These are phyloP conservation scores for Candida sphagnicola DNA, from an alignment of 805 yeast genomes.

Conservation along the genomic window DNA sequence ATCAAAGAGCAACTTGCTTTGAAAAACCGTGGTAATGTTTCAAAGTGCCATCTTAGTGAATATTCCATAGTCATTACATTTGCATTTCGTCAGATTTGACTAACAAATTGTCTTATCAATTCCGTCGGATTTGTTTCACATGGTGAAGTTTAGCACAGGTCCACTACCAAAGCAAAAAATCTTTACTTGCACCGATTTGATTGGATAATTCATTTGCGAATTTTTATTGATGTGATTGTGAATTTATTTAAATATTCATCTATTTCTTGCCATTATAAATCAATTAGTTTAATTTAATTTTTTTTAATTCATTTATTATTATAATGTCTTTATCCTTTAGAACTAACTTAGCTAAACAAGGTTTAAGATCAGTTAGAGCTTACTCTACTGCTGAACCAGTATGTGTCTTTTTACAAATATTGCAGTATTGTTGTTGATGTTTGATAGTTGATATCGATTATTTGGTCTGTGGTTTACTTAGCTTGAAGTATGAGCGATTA, in stretches of 20 bases:
- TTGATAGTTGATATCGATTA: too few species aligned
- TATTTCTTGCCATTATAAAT: background rate
- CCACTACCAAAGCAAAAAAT: background rate
- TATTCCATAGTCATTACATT: too few species aligned
- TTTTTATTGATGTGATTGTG: background rate
- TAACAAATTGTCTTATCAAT: background rate
- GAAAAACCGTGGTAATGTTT: too few species aligned
- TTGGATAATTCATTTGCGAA: background rate
- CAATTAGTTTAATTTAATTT: background rate
- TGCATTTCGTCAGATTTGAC: too few species aligned
- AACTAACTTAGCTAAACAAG: background rate
- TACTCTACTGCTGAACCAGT: conserved; percentile 37
- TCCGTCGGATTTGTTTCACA: background rate
- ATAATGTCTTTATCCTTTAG: conserved; percentile 1
- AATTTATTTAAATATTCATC: background rate
- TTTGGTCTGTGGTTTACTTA: too few species aligned
- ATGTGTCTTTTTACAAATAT: conserved; percentile 12
- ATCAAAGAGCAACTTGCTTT: too few species aligned
- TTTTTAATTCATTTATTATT: background rate
- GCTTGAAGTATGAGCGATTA: too few species aligned
- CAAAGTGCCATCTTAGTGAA: too few species aligned
- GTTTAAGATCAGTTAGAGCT: conserved; percentile 18
- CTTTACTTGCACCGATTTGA: background rate
- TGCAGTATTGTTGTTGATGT: too few species aligned
- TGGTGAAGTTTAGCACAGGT: conserved; percentile 1